These are phyloP conservation scores for Tagetes erecta DNA, from an alignment of 129 eudicot genomes.

Conservation along the genomic window DNA sequence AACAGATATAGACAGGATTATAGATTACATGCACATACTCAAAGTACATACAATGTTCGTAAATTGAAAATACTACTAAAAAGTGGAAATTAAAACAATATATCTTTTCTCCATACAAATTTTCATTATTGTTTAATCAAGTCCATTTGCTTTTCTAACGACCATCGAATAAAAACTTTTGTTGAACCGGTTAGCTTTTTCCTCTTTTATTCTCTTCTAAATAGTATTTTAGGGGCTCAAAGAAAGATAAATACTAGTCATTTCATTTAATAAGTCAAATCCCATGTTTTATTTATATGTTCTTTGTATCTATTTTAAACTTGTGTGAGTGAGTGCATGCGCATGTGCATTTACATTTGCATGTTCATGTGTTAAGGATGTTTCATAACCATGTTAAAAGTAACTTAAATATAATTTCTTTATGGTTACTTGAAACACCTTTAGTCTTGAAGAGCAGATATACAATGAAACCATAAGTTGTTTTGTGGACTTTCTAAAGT, in stretches of 20 bases:
- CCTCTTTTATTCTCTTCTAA: no score
- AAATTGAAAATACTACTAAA: background rate
- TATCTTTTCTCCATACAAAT: no score
- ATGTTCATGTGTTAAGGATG: background rate
- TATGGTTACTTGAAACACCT: background rate
- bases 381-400: background rate
- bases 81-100: no score
- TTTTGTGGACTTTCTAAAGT: background rate
- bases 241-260: conserved; percentile 1
- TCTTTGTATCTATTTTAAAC: conserved; percentile 1
- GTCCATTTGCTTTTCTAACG: no score
- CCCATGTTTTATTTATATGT: conserved; percentile 2
- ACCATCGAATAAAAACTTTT: no score
- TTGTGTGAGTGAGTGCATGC: background rate
- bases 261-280: background rate
- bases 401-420: background rate
- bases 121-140: no score
- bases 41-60: background rate
- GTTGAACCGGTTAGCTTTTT: no score
- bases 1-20: background rate
- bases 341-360: no score
- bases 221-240: no score
- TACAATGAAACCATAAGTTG: conserved; percentile 3
- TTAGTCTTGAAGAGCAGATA: background rate
- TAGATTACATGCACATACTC: conserved; percentile 17